Evolutionary conservation across 805 yeast species (phyloP).

Genomic region (Candida corydali): DNA sequence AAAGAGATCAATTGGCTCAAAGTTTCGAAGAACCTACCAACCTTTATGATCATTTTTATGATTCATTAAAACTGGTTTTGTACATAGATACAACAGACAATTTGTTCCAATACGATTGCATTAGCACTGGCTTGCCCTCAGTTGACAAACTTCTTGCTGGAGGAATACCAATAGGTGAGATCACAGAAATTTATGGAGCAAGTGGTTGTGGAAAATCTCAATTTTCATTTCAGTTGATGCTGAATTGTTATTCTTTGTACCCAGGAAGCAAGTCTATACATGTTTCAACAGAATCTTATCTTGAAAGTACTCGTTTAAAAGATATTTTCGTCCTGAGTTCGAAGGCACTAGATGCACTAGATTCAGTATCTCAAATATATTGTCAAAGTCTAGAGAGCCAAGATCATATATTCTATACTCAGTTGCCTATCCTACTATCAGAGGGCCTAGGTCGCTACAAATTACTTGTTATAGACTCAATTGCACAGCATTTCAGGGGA

Average conservation of each 20-base stretch:
- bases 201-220: constrained; percentile 88
- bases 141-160: constrained; percentile 24
- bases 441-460: constrained; percentile 36
- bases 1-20: constrained; percentile 16
- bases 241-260: constrained; percentile 44
- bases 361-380: constrained; percentile 47
- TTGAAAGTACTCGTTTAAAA: constrained; percentile 60
- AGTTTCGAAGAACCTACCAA: constrained; percentile 21
- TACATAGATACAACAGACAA: not conserved
- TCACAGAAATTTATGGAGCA: constrained; percentile 77
- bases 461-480: constrained; percentile 71
- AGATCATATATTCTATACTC: constrained; percentile 67
- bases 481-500: constrained; percentile 75
- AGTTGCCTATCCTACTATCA: constrained; percentile 52
- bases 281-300: constrained; percentile 72
- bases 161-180: constrained; percentile 26
- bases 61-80: constrained; percentile 2
- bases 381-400: constrained; percentile 70
- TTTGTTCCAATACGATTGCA: constrained; percentile 2
- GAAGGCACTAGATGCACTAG: constrained; percentile 15
- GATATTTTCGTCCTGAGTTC: constrained; percentile 19
- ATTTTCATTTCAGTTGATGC: constrained; percentile 60
- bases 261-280: constrained; percentile 38
- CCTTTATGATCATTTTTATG: constrained; percentile 21
- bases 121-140: constrained; percentile 21